phyloP scores from a whole-genome alignment of 805 yeast genomes.

The Blastobotrys chiropterorum region DNA sequence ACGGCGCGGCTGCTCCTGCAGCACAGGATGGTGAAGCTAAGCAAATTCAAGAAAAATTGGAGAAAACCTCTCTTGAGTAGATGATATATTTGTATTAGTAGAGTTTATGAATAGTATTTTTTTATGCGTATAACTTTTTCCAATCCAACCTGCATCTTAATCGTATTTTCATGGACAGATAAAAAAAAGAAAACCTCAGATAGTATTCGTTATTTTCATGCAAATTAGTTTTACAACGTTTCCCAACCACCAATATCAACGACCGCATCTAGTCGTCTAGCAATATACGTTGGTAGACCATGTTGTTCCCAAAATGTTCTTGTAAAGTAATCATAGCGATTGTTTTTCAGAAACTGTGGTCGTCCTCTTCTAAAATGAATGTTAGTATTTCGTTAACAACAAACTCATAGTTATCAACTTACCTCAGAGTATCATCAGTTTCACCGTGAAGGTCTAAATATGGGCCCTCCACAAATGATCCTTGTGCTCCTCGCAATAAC shows the following conservation, averaged over 20 bases:
- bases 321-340: slow-evolving; percentile 59
- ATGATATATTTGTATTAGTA: neutral
- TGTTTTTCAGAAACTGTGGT: slow-evolving; percentile 57
- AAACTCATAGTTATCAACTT: slow-evolving; percentile 3
- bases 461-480: slow-evolving; percentile 80
- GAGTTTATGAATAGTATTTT: too few species aligned
- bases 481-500: slow-evolving; percentile 64
- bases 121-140: too few species aligned
- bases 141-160: too few species aligned
- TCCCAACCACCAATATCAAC: slow-evolving; percentile 96
- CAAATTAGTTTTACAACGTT: slow-evolving; percentile 42
- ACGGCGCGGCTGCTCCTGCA: slow-evolving; percentile 23
- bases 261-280: slow-evolving; percentile 70
- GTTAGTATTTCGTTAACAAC: neutral
- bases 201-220: too few species aligned
- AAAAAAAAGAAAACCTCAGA: too few species aligned
- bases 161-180: neutral
- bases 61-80: neutral
- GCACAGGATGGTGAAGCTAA: slow-evolving; percentile 35
- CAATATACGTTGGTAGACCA: slow-evolving; percentile 68
- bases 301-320: slow-evolving; percentile 72
- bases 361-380: slow-evolving; percentile 44
- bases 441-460: slow-evolving; percentile 85
- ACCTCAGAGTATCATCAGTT: slow-evolving; percentile 58
- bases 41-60: slow-evolving; percentile 32